Evolutionary conservation across 306 rosid genomes (phyloP), one percentile per base, ranked within the genome.

Genomic region (Oxytropis ochrocephala): DNA sequence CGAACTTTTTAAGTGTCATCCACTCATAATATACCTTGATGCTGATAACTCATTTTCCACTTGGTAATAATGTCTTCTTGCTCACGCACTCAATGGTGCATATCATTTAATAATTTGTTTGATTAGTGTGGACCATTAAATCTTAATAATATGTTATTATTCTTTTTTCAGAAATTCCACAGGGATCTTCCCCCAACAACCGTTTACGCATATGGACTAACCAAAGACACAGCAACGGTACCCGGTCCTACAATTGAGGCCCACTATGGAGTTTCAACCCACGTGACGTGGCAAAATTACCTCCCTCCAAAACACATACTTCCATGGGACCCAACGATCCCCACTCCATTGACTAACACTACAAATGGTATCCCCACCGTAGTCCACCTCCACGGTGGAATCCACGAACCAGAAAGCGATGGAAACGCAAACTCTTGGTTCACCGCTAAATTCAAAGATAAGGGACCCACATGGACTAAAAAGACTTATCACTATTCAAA

Each of bases 241-340:
- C 97, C 97, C 0, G 97, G 97, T 38, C 97, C 97, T 13, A 87
- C 94, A 6, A 89, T 91, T 13, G 94, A 89, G 73, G 85, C 96
- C 44, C 60, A 78, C 8, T 68, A 82, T 0, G 85, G 91, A 0
- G 57, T 87, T 9, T 57, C 60, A 6, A 82, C 96, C 6, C 59
- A 32, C 1, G 93, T 91, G 83, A 85, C 30, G 81, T 91, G 97
- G 97, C 61, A 17, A 57, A 91, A 91, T 79, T 78, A 77, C 46
- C 96, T 91, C 74, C 94, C 89, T 70, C 21, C 78, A 27, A 67
- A 84, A 1, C 94, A 91, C 85, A 91, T 91, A 24, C 94, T 91
- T 6, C 94, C 94, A 1, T 91, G 87, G 86, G 97, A 91, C 43
- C 91, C 90, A 17, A 83, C 96, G 0, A 87, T 91, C 56, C 94